These are phyloP conservation scores for Xylariales sp. DNA, from an alignment of 2,329 filamentous ascomycete species.

Conservation along the genomic window DNA sequence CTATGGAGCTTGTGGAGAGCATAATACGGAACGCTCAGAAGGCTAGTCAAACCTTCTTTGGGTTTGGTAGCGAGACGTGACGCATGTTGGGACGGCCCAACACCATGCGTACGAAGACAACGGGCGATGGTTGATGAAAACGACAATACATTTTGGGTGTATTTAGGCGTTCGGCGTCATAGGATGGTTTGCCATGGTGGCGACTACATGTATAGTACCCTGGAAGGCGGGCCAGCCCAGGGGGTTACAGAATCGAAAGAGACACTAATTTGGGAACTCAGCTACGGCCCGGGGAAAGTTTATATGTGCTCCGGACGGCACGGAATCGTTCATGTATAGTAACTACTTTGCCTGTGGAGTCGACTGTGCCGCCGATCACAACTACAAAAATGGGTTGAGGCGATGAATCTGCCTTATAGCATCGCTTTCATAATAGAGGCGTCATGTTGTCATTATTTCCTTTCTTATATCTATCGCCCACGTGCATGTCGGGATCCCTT, in stretches of 20 bases:
- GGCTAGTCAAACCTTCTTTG: conserved; percentile 44
- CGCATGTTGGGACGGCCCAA: too few relatives aligned
- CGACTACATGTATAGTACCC: conserved; percentile 15
- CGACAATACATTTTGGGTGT: conserved; percentile 18
- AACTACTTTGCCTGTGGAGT: conserved; percentile 10
- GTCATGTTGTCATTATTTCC: background rate
- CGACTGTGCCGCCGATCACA: background rate
- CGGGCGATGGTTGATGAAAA: conserved; percentile 26
- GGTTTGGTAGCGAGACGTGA: background rate
- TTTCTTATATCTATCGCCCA: background rate
- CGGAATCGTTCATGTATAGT: background rate
- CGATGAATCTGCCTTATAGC: background rate
- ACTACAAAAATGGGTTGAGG: conserved; percentile 6
- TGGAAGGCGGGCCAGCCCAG: background rate
- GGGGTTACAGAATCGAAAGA: background rate
- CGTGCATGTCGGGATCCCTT: too few relatives aligned
- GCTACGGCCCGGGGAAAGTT: background rate
- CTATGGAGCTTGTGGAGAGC: conserved; percentile 51
- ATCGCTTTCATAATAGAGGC: conserved; percentile 16
- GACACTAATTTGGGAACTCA: background rate
- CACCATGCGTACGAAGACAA: conserved; percentile 8
- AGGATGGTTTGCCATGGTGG: conserved; percentile 7
- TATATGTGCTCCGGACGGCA: background rate
- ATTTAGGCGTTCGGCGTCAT: conserved; percentile 30
- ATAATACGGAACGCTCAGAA: conserved; percentile 50